Evolutionary conservation across 768 basidiomycete genomes (phyloP).

Genomic region (Ramaria rubella): DNA sequence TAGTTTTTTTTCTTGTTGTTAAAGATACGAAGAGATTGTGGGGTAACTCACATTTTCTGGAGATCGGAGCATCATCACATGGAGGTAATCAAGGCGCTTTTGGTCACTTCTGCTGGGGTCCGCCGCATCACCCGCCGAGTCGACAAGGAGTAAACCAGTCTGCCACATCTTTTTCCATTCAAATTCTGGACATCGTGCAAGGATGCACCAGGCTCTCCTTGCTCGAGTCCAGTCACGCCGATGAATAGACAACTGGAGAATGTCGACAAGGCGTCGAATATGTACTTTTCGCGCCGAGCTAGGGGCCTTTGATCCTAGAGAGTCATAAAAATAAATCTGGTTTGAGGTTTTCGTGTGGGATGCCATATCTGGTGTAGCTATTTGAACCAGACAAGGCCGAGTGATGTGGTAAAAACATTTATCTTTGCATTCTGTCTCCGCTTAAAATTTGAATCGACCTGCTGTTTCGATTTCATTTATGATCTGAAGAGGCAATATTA

Average conservation of each 20-base stretch:
- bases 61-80: conserved; percentile 63
- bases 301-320: conserved; percentile 43
- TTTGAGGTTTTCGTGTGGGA: not conserved
- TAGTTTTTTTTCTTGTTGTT: not conserved
- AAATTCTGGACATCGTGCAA: conserved; percentile 71
- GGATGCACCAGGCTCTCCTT: conserved; percentile 63
- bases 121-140: not conserved
- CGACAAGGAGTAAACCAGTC: conserved; percentile 47
- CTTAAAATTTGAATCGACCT: no score
- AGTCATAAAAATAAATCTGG: conserved; percentile 51
- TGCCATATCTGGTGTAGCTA: not conserved
- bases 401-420: not conserved
- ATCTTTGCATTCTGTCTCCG: not conserved
- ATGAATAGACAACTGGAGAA: conserved; percentile 66
- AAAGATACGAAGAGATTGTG: conserved; percentile 3
- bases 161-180: conserved; percentile 70
- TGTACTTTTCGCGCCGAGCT: conserved; percentile 60
- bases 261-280: conserved; percentile 66
- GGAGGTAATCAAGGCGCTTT: conserved; percentile 52
- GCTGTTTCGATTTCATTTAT: no score
- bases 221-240: conserved; percentile 59
- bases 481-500: no score
- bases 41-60: conserved; percentile 50
- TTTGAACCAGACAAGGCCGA: not conserved
- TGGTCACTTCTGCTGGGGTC: conserved; percentile 22